Evolutionary conservation across 1,284 basidiomycete genomes (phyloP), one percentile per base, ranked within the genome.

Genomic region (Moesziomyces parantarcticus): DNA sequence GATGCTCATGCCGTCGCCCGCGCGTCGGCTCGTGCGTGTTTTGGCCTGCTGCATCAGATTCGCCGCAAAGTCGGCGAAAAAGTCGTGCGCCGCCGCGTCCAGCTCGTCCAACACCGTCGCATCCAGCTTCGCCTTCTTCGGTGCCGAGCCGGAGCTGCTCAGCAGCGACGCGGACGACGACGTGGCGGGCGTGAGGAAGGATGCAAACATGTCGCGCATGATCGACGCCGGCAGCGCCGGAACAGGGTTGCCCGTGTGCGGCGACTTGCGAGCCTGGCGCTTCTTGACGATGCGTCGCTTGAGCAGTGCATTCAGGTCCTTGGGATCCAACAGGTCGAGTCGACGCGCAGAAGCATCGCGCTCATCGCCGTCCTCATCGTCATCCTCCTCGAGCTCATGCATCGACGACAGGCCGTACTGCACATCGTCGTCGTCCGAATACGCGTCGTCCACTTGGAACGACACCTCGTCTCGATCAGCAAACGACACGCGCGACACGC

Each of bases 221-320:
- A 63, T 47, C 3, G 71, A 74, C 2, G 65, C 34, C 14, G 71
- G 71, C 7, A 74, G 45, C 9, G 65, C 65, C 5, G 71, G 71
- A 0, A 74, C 32, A 2, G 65, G 36, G 6, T 39, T 46, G 16
- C 61, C 61, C 4, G 71, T 65, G 44, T 53, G 46, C 1, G 71
- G 61, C 1, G 71, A 74, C 22, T 62, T 32, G 32, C 62, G 55
- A 11, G 65, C 50, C 40, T 69, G 68, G 21, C 71, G 71, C 22
- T 74, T 74, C 45, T 68, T 68, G 36, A 74, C 71, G 26, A 74
- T 69, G 0, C 71, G 50, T 1, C 65, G 42, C 23, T 74, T 74
- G 55, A 74, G 65, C n/a, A 74, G 40, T 0, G 71, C 61, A 16
- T 64, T 74, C 29, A 74, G 58, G 36, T 74, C 65, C 26, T 65